Percentiles rank a stretch among this genome's conserved stretches.
These are phyloP conservation scores for Uronychia setigera DNA, from an alignment of 73 alveolate genomes.

Conservation along the genomic window DNA sequence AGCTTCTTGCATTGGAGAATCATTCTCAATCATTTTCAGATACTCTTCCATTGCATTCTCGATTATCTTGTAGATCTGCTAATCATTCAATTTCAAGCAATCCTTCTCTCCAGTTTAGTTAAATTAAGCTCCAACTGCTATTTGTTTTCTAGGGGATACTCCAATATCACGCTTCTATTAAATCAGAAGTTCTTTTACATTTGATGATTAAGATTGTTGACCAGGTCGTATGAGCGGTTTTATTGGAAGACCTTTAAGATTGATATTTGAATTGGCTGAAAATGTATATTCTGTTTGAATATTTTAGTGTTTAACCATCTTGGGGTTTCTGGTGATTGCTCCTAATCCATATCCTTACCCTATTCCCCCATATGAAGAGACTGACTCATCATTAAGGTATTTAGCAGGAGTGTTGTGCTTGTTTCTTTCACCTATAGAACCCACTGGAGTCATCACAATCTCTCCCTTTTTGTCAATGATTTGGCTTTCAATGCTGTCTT, in stretches of 20 bases:
- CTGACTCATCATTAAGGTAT: background rate
- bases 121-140: too few species aligned
- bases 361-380: background rate
- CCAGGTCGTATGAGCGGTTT: background rate
- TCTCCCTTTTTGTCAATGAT: background rate
- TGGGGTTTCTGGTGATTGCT: background rate
- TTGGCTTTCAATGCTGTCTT: background rate
- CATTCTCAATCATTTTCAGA: background rate
- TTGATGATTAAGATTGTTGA: background rate
- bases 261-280: background rate
- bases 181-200: background rate
- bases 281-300: background rate
- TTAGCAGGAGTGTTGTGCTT: background rate
- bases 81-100: background rate
- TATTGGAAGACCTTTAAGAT: background rate
- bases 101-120: background rate
- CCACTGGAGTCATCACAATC: background rate
- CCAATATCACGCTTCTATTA: too few species aligned
- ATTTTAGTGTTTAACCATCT: background rate
- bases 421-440: background rate
- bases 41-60: background rate
- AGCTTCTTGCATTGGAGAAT: background rate
- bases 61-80: background rate
- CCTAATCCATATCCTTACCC: background rate
- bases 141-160: background rate